phyloP scores from a whole-genome alignment of 1,139 yeast species.

The Zygosaccharomyces sapae region DNA sequence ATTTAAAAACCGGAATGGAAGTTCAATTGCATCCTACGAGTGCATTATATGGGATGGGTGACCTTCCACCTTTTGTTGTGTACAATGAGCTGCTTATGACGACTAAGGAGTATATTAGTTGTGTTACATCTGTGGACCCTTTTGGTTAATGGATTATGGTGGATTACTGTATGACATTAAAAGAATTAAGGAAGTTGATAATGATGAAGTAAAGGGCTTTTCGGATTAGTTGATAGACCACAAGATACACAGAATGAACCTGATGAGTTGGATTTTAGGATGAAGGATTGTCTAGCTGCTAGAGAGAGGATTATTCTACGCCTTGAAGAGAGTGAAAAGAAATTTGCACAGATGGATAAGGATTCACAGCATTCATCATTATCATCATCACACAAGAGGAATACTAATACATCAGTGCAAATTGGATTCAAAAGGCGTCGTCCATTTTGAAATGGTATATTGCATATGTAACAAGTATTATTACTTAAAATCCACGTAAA shows the following conservation, averaged over 20 bases:
- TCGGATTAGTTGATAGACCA: background rate
- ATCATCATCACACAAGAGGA: slow-evolving; percentile 1
- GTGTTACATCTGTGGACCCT: slow-evolving; percentile 66
- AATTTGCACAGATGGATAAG: background rate
- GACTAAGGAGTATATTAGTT: slow-evolving; percentile 62
- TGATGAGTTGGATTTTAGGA: slow-evolving; percentile 8
- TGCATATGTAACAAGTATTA: background rate
- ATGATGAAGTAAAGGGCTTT: background rate
- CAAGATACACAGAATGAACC: slow-evolving; percentile 6
- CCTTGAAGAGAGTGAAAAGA: slow-evolving; percentile 6
- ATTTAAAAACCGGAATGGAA: slow-evolving; percentile 68
- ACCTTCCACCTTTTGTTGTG: slow-evolving; percentile 66
- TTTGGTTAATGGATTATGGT: slow-evolving; percentile 72
- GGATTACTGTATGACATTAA: slow-evolving; percentile 56
- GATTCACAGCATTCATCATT: background rate
- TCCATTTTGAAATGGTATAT: slow-evolving; percentile 17
- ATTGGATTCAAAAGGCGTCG: slow-evolving; percentile 31
- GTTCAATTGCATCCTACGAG: slow-evolving; percentile 86
- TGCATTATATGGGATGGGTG: slow-evolving; percentile 69
- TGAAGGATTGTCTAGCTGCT: slow-evolving; percentile 8
- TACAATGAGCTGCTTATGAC: slow-evolving; percentile 68
- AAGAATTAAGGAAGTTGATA: slow-evolving; percentile 12
- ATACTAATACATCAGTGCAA: slow-evolving; percentile 10
- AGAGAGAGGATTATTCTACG: slow-evolving; percentile 10
- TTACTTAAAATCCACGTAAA: slow-evolving; percentile 12